A percentile compares a stretch with the other conserved stretches of the same genome.
Conservation (phyloP, 2,329 filamentous ascomycete species). For the Trichoderma atrobrunneum region DNA sequence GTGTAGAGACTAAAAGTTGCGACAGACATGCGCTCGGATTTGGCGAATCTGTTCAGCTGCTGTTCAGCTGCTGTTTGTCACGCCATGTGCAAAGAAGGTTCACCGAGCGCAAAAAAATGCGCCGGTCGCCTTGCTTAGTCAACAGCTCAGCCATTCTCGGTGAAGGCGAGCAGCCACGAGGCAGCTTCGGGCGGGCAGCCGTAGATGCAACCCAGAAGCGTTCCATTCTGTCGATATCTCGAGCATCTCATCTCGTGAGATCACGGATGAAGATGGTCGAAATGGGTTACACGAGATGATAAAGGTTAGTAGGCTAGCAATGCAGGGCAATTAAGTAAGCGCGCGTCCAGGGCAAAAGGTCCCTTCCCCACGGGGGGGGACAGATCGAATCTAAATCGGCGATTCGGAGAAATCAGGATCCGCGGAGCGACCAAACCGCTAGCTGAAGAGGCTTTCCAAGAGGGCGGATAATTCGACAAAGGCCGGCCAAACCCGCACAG, state of each 20-base stretch:
- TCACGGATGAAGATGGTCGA: neutral
- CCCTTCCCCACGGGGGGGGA: slow-evolving; percentile 11
- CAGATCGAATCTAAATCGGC: slow-evolving; percentile 10
- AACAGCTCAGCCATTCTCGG: neutral
- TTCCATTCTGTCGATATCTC: neutral
- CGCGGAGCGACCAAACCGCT: neutral
- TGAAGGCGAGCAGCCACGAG: neutral
- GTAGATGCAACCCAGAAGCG: neutral
- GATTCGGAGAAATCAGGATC: slow-evolving; percentile 18
- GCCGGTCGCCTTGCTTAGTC: slow-evolving; percentile 13
- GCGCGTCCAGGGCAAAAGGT: neutral
- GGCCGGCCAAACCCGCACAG: neutral
- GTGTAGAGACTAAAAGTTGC: neutral
- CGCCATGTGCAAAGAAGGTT: neutral
- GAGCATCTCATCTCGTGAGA: neutral
- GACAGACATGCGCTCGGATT: neutral
- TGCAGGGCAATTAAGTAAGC: slow-evolving; percentile 2
- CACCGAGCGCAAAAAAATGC: slow-evolving; percentile 15
- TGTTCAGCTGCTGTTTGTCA: neutral
- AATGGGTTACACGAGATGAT: neutral
- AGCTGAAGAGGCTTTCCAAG: neutral
- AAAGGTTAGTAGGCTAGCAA: neutral
- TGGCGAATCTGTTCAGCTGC: neutral
- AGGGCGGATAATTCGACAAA: slow-evolving; percentile 13
- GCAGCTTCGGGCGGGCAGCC: neutral